A percentile compares a stretch with the other conserved stretches of the same genome.
Conservation (phyloP, 192 early-diverging fungal species). For the Coemansia sp. region DNA sequence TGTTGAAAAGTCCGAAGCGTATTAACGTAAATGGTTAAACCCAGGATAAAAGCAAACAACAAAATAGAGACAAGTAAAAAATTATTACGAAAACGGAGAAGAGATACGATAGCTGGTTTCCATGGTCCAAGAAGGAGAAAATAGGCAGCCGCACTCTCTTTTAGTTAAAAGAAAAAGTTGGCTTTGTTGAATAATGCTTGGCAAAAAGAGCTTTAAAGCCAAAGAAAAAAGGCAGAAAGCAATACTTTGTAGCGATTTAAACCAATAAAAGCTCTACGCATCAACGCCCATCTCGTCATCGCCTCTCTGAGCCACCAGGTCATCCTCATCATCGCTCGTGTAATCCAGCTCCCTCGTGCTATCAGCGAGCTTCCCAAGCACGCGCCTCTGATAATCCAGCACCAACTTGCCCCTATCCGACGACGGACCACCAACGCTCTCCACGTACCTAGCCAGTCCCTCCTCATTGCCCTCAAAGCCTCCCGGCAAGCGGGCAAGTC, state of each 20-base stretch:
- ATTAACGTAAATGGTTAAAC: not conserved
- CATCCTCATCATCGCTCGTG: conserved; percentile 42
- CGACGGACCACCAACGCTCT: conserved; percentile 50
- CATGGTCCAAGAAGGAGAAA: not conserved
- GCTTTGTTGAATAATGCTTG: not conserved
- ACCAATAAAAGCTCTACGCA: not conserved
- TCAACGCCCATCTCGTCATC: not conserved
- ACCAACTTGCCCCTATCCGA: conserved; percentile 51
- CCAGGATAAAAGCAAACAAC: not conserved
- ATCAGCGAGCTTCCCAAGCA: conserved; percentile 50
- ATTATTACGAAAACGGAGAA: not conserved
- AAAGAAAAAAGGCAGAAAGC: not conserved
- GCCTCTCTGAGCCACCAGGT: not conserved
- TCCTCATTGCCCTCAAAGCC: conserved; percentile 26
- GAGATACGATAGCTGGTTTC: not conserved
- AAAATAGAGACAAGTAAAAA: not conserved
- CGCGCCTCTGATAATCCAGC: conserved; percentile 62
- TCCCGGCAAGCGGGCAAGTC: conserved; percentile 51
- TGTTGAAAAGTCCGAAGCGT: not conserved
- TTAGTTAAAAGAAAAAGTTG: not conserved
- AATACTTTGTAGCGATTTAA: not conserved
- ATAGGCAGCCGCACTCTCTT: not conserved
- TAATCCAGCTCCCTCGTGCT: conserved; percentile 47
- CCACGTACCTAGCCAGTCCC: conserved; percentile 40
- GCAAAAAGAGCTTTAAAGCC: not conserved